These are phyloP conservation scores for Colletotrichum sp. DNA, from an alignment of 2,329 filamentous ascomycete species.

Conservation along the genomic window DNA sequence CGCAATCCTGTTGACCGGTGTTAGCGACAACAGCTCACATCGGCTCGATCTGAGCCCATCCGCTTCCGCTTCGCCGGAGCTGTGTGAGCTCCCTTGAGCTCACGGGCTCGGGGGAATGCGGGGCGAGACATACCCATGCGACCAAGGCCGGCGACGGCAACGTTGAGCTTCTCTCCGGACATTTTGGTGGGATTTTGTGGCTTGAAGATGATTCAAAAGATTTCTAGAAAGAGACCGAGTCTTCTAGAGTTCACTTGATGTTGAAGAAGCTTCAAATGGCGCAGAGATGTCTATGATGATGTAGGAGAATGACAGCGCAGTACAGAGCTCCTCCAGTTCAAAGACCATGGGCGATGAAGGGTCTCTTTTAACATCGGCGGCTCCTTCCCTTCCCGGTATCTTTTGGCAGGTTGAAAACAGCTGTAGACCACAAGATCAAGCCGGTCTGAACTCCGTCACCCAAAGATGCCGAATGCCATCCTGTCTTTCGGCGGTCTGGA, in stretches of 20 bases:
- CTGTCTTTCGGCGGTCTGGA: not conserved
- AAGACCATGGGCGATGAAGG: not conserved
- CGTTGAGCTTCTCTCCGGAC: conserved; percentile 35
- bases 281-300: not conserved
- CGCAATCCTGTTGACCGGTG: not conserved
- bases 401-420: not conserved
- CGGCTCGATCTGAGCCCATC: not conserved
- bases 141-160: conserved; percentile 54
- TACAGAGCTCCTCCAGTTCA: not conserved
- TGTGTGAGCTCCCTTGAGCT: not conserved
- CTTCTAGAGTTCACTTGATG: not conserved
- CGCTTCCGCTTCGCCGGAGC: not conserved
- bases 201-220: not conserved
- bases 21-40: not conserved
- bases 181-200: not conserved
- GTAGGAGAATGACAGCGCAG: not conserved
- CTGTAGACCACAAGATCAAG: not conserved
- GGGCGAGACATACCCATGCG: conserved; percentile 46
- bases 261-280: not conserved
- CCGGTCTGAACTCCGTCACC: not conserved
- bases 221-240: fast-evolving
- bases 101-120: not conserved
- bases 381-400: not conserved
- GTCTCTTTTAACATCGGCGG: conserved; percentile 6
- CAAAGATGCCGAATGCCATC: not conserved